These are phyloP conservation scores for Sugiyamaella paludigena DNA, from an alignment of 1,139 yeast genomes.

Conservation along the genomic window DNA sequence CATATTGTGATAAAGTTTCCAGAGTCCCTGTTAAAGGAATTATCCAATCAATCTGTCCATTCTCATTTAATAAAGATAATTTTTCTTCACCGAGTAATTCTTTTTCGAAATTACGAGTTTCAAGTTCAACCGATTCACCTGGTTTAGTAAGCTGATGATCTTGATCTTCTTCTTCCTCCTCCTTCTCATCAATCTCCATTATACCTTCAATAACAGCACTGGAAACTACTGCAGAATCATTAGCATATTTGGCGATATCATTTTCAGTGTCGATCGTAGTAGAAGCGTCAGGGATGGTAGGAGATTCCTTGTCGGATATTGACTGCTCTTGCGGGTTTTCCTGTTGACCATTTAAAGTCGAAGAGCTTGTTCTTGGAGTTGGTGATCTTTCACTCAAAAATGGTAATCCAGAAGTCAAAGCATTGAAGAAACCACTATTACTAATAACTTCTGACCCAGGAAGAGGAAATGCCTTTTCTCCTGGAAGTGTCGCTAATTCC, in stretches of 20 bases:
- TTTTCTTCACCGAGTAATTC: slow-evolving; percentile 33
- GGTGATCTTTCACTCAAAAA: slow-evolving; percentile 10
- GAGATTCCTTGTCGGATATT: background rate
- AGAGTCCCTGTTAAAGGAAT: slow-evolving; percentile 38
- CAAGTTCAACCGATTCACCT: slow-evolving; percentile 30
- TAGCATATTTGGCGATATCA: no score
- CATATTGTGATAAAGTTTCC: slow-evolving; percentile 39
- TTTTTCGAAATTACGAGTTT: slow-evolving; percentile 30
- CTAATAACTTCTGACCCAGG: slow-evolving; percentile 17
- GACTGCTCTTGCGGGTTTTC: slow-evolving; percentile 2
- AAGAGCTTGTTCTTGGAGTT: background rate
- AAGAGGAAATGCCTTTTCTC: slow-evolving; percentile 20
- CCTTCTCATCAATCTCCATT: slow-evolving; percentile 7
- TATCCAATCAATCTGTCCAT: slow-evolving; percentile 44
- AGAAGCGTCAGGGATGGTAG: slow-evolving; percentile 3
- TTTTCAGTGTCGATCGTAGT: background rate
- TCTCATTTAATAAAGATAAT: slow-evolving; percentile 39
- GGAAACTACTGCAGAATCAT: background rate
- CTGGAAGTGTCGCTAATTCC: slow-evolving; percentile 32
- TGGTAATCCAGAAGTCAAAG: slow-evolving; percentile 26
- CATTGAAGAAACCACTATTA: slow-evolving; percentile 23
- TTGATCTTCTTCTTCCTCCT: slow-evolving; percentile 17
- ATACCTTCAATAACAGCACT: no score
- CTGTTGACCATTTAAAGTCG: background rate
- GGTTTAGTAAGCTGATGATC: background rate